Percentiles rank a stretch among this genome's conserved stretches.
Evolutionary conservation across 768 basidiomycete species (phyloP).

Genomic region (Lactifluus piperatus): DNA sequence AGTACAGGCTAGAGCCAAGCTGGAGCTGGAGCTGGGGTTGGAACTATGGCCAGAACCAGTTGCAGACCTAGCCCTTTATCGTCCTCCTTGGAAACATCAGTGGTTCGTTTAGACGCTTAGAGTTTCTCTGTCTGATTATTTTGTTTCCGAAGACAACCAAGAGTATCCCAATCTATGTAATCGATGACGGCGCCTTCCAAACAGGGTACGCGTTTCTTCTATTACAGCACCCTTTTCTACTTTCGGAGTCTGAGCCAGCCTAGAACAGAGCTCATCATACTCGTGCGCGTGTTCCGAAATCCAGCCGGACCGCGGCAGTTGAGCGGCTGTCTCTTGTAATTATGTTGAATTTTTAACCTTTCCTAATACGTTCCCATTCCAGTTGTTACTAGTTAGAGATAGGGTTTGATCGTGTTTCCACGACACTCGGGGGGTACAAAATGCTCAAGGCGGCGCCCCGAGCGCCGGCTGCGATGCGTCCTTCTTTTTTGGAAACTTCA

Average conservation of each 20-base stretch:
- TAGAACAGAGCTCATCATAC: neutral
- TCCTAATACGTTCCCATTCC: neutral
- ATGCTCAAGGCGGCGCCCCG: neutral
- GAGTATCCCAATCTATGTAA: neutral
- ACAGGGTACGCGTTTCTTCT: neutral
- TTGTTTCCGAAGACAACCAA: neutral
- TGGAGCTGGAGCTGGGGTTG: neutral
- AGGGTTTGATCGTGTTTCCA: conserved; percentile 10
- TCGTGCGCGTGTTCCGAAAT: neutral
- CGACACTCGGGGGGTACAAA: conserved; percentile 8
- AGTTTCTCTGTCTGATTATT: neutral
- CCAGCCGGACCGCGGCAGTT: conserved; percentile 2
- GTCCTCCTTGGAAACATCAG: conserved; percentile 1
- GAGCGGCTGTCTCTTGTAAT: neutral
- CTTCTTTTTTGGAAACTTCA: neutral
- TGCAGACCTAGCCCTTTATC: neutral
- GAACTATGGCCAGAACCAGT: neutral
- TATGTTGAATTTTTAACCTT: neutral
- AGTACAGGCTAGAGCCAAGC: neutral
- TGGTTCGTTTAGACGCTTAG: conserved; percentile 1
- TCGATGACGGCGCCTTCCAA: conserved; percentile 1
- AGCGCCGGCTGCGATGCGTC: neutral
- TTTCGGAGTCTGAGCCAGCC: neutral
- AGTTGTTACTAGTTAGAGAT: neutral
- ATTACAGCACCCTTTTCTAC: neutral